These are phyloP conservation scores for Gossypium davidsonii DNA, from an alignment of 441 rosid genomes.

Conservation along the genomic window DNA sequence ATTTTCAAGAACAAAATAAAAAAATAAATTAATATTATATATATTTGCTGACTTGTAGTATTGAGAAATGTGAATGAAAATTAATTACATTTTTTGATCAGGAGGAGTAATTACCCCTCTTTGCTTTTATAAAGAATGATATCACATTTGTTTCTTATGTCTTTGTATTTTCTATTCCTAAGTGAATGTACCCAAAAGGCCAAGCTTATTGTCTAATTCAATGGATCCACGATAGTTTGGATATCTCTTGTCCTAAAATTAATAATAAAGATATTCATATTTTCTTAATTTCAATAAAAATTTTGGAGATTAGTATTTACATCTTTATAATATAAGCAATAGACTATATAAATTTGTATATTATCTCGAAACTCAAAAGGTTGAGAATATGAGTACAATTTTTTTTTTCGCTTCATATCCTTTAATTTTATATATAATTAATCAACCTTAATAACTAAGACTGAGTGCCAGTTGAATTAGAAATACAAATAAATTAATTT, in stretches of 20 bases:
- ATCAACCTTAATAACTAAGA: too few species aligned
- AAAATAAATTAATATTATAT: not conserved
- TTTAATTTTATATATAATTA: too few species aligned
- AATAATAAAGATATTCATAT: not conserved
- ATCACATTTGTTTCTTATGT: not conserved
- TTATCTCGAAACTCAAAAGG: too few species aligned
- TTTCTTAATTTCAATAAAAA: not conserved
- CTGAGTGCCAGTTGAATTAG: too few species aligned
- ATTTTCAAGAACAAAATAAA: not conserved
- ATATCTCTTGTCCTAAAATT: not conserved
- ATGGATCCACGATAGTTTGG: not conserved
- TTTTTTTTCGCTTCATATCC: too few species aligned
- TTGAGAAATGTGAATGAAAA: not conserved
- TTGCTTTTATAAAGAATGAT: not conserved
- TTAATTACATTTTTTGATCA: not conserved
- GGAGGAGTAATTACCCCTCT: not conserved
- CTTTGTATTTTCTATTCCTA: not conserved
- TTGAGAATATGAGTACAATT: too few species aligned
- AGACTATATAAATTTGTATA: not conserved
- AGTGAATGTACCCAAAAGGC: not conserved
- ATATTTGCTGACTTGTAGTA: not conserved
- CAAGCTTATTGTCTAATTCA: not conserved
- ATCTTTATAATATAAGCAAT: not conserved
- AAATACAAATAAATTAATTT: too few species aligned
- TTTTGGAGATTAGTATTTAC: not conserved